These are phyloP conservation scores for Cutaneotrichosporon spelunceum DNA, from an alignment of 1,284 basidiomycete genomes.

Conservation along the genomic window DNA sequence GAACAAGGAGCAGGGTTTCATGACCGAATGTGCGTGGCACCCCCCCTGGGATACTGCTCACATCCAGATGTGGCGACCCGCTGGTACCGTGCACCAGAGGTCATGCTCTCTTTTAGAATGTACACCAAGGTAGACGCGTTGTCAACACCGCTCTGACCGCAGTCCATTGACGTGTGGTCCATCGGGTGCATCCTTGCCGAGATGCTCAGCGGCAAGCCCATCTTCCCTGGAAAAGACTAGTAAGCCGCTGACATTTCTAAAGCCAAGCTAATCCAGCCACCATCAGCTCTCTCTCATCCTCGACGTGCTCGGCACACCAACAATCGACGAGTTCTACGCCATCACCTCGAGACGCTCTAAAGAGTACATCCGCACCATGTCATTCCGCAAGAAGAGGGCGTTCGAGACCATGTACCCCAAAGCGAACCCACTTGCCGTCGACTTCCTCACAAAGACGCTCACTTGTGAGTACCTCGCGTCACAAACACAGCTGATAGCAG, in stretches of 20 bases:
- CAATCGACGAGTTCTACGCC: slow-evolving; percentile 84
- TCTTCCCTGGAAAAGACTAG: slow-evolving; percentile 95
- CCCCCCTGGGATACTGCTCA: background rate
- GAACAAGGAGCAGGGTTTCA: slow-evolving; percentile 72
- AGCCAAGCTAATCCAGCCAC: slow-evolving; percentile 57
- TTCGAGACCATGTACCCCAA: slow-evolving; percentile 81
- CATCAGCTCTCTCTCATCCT: slow-evolving; percentile 88
- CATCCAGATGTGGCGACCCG: slow-evolving; percentile 12
- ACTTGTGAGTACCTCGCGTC: slow-evolving; percentile 55
- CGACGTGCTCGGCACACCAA: slow-evolving; percentile 88
- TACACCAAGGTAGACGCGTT: slow-evolving; percentile 71
- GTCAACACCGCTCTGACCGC: slow-evolving; percentile 13
- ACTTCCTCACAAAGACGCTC: slow-evolving; percentile 86
- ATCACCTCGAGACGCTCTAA: slow-evolving; percentile 80
- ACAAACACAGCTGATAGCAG: slow-evolving; percentile 48
- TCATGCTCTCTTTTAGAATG: slow-evolving; percentile 95
- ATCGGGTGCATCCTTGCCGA: slow-evolving; percentile 96
- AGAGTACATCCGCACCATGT: slow-evolving; percentile 84
- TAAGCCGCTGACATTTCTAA: too few relatives aligned
- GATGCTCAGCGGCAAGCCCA: slow-evolving; percentile 88
- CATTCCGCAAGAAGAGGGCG: slow-evolving; percentile 76
- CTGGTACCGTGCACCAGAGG: slow-evolving; percentile 70
- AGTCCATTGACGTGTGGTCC: slow-evolving; percentile 92
- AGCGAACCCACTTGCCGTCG: slow-evolving; percentile 76
- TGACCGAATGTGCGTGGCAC: slow-evolving; percentile 59